phyloP scores from a whole-genome alignment of 257 asterid species.

The Jacaranda mimosifolia region DNA sequence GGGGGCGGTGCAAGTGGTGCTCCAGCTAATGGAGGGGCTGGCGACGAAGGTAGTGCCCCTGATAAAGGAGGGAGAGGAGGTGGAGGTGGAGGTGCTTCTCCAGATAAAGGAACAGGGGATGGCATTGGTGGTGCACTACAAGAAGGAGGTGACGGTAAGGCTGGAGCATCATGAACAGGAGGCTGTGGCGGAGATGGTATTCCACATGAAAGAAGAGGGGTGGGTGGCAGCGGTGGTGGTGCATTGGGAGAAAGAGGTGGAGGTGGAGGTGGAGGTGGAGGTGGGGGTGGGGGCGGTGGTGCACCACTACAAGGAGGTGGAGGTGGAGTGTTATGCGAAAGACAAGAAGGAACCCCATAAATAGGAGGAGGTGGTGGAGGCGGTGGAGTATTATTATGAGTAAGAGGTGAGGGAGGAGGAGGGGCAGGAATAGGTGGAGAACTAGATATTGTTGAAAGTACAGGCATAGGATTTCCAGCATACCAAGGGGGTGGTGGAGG shows the following conservation, averaged over 20 bases:
- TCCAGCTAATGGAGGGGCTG: neutral
- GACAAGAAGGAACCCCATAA: conserved; percentile 30
- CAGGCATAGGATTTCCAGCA: conserved; percentile 29
- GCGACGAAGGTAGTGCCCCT: neutral
- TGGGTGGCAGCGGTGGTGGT: conserved; percentile 42
- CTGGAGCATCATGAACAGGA: conserved; percentile 24
- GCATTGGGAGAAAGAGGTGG: conserved; percentile 31
- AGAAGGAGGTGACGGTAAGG: conserved; percentile 30
- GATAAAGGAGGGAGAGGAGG: neutral
- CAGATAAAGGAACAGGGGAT: conserved; percentile 18
- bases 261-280: conserved; percentile 44
- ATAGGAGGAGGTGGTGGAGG: conserved; percentile 40
- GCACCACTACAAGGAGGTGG: conserved; percentile 34
- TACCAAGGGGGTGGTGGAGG: conserved; percentile 75
- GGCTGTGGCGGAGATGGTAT: conserved; percentile 42
- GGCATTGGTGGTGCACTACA: neutral
- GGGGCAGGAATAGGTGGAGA: conserved; percentile 36
- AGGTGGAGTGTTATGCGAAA: conserved; percentile 38
- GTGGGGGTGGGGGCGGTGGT: conserved; percentile 34
- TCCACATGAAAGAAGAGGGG: conserved; percentile 25
- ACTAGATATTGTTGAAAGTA: conserved; percentile 34
- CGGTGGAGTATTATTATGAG: conserved; percentile 18
- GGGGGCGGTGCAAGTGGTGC: neutral
- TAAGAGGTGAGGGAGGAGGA: conserved; percentile 22
- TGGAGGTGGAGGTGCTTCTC: neutral